Evolutionary conservation across 768 basidiomycete species (phyloP).

Genomic region (Obba rivulosa): DNA sequence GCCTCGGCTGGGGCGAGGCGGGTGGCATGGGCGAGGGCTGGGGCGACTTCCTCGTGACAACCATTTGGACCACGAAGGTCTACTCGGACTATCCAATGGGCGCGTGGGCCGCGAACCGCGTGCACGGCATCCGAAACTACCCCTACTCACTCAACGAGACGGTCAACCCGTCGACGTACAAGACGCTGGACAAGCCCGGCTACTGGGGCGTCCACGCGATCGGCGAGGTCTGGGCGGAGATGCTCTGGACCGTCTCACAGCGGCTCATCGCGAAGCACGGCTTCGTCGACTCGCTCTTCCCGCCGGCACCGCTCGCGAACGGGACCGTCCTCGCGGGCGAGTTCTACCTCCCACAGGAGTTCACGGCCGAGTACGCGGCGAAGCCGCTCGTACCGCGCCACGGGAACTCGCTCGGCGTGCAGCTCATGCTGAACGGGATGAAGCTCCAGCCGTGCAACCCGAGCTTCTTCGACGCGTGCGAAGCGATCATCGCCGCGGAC

Average conservation of each 20-base stretch:
- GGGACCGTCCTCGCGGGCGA: slow-evolving; percentile 63
- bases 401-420: slow-evolving; percentile 81
- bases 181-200: slow-evolving; percentile 87
- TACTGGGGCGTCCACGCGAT: slow-evolving; percentile 93
- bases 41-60: slow-evolving; percentile 91
- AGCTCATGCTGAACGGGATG: slow-evolving; percentile 89
- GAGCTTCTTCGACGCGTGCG: slow-evolving; percentile 83
- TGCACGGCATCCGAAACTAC: slow-evolving; percentile 79
- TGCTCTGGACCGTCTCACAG: slow-evolving; percentile 77
- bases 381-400: slow-evolving; percentile 78
- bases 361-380: slow-evolving; percentile 34
- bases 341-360: slow-evolving; percentile 57
- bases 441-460: slow-evolving; percentile 93
- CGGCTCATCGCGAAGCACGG: slow-evolving; percentile 78
- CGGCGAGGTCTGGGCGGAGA: slow-evolving; percentile 94
- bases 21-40: slow-evolving; percentile 99
- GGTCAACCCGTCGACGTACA: slow-evolving; percentile 88
- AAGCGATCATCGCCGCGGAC: slow-evolving; percentile 90
- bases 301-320: slow-evolving; percentile 60
- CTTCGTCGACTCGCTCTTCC: slow-evolving; percentile 74
- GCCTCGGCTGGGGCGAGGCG: slow-evolving; percentile 92
- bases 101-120: slow-evolving; percentile 85
- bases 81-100: slow-evolving; percentile 90
- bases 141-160: slow-evolving; percentile 69
- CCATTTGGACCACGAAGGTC: slow-evolving; percentile 66